Conservation (phyloP, 1,139 yeast species). For the Magnusiomyces clavatus region DNA sequence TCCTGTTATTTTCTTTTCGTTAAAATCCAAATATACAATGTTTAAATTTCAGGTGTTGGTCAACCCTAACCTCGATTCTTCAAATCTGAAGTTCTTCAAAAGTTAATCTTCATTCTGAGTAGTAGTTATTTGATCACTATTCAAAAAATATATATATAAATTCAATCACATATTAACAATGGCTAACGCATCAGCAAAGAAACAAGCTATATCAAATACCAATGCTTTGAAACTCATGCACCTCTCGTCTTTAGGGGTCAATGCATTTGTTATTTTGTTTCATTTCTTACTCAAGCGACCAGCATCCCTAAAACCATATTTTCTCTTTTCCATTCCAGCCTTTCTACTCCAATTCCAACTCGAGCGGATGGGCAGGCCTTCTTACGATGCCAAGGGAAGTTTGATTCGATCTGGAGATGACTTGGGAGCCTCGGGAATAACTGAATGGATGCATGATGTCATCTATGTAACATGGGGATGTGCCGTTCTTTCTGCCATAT, state of each 20-base stretch:
- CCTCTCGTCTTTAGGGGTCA: conserved; percentile 38
- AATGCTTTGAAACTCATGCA: conserved; percentile 52
- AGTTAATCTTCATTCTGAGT: too few species aligned
- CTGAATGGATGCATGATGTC: conserved; percentile 71
- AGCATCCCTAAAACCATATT: conserved; percentile 40
- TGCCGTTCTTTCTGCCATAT: conserved; percentile 46
- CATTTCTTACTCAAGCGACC: conserved; percentile 50
- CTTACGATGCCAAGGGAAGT: conserved; percentile 28
- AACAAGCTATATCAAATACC: conserved; percentile 53
- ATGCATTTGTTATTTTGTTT: conserved; percentile 36
- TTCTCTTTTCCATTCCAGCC: conserved; percentile 54
- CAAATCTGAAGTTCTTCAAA: too few species aligned
- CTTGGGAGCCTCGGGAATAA: conserved; percentile 56
- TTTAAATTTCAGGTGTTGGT: too few species aligned
- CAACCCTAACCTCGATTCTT: too few species aligned
- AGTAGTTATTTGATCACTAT: too few species aligned
- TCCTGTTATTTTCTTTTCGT: too few species aligned
- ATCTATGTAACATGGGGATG: conserved; percentile 62
- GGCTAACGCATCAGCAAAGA: conserved; percentile 65
- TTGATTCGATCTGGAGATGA: conserved; percentile 58
- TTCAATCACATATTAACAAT: conserved; percentile 25
- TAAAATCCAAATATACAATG: too few species aligned
- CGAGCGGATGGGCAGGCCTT: conserved; percentile 64
- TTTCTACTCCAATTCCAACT: conserved; percentile 47
- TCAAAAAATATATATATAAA: neutral